Evolutionary conservation across 1,284 basidiomycete species (phyloP).

Genomic region (Irpex lacteus): DNA sequence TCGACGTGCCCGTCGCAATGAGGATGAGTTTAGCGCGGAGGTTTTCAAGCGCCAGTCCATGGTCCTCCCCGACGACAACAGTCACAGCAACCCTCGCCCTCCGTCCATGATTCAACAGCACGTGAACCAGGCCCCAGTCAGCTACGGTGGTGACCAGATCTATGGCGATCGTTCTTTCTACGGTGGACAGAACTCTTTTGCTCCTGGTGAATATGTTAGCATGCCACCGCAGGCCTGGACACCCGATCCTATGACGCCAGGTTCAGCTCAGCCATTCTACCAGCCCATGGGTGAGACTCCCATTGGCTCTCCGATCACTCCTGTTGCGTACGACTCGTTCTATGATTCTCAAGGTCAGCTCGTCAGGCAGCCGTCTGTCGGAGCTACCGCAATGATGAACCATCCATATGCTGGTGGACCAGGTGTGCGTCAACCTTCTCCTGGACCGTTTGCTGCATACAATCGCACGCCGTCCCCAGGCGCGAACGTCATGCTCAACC

Average conservation of each 20-base stretch:
- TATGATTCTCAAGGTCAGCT: conserved; percentile 22
- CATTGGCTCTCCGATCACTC: conserved; percentile 28
- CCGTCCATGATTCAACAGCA: conserved; percentile 37
- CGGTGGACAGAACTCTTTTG: conserved; percentile 20
- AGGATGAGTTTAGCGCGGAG: conserved; percentile 46
- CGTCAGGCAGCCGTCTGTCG: conserved; percentile 18
- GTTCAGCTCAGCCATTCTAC: conserved; percentile 34
- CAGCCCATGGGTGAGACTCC: conserved; percentile 32
- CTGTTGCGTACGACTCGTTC: conserved; percentile 25
- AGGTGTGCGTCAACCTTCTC: conserved; percentile 9
- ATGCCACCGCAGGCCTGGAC: conserved; percentile 20
- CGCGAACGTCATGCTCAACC: background rate
- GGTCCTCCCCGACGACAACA: conserved; percentile 46
- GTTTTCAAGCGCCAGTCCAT: conserved; percentile 60
- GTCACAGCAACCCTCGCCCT: conserved; percentile 18
- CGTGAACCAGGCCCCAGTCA: conserved; percentile 13
- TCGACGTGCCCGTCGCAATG: conserved; percentile 43
- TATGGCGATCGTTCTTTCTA: conserved; percentile 22
- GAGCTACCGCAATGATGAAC: conserved; percentile 14
- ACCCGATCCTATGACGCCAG: conserved; percentile 13
- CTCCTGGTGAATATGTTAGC: conserved; percentile 24
- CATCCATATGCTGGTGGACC: conserved; percentile 15
- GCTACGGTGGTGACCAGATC: conserved; percentile 2
- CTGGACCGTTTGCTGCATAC: conserved; percentile 2
- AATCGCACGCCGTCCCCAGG: conserved; percentile 6